These are phyloP conservation scores for Colletotrichum sp. DNA, from an alignment of 2,329 filamentous ascomycete genomes.

Conservation along the genomic window DNA sequence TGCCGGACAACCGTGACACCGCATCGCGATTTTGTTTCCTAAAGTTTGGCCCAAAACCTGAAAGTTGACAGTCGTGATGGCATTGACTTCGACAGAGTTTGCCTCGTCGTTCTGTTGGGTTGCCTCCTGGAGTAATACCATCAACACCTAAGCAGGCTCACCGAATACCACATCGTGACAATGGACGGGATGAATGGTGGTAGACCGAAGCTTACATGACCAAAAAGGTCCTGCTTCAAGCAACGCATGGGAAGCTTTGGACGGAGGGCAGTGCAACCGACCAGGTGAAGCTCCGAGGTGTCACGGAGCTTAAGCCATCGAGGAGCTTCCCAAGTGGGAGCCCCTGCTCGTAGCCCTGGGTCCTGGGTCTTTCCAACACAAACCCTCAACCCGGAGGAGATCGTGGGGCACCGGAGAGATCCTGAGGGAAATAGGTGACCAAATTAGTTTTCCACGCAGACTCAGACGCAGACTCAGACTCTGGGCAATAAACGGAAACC, in stretches of 20 bases:
- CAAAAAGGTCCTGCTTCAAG: not conserved
- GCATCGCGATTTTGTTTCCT: not conserved
- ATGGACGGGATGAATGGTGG: not conserved
- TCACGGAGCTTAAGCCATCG: conserved; percentile 10
- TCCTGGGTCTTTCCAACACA: not conserved
- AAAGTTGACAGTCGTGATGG: not conserved
- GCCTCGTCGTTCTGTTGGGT: not conserved
- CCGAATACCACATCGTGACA: not conserved
- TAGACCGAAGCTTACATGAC: not conserved
- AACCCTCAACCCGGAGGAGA: conserved; percentile 7
- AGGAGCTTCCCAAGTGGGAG: conserved; percentile 1
- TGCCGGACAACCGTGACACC: not conserved
- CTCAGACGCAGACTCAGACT: not conserved
- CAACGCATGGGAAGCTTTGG: not conserved
- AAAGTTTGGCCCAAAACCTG: conserved; percentile 11
- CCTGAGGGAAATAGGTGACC: not conserved
- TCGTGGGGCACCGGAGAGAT: conserved; percentile 10
- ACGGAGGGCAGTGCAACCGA: not conserved
- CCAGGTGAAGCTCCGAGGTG: not conserved
- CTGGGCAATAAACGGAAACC: not conserved
- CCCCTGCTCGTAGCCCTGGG: not conserved
- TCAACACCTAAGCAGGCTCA: not conserved
- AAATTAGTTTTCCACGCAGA: not conserved
- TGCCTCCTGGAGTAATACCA: not conserved
- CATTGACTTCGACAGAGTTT: not conserved